A percentile compares a stretch with the other conserved stretches of the same genome.
phyloP scores from a whole-genome alignment of 768 basidiomycete species.

The Tricholoma sp. region DNA sequence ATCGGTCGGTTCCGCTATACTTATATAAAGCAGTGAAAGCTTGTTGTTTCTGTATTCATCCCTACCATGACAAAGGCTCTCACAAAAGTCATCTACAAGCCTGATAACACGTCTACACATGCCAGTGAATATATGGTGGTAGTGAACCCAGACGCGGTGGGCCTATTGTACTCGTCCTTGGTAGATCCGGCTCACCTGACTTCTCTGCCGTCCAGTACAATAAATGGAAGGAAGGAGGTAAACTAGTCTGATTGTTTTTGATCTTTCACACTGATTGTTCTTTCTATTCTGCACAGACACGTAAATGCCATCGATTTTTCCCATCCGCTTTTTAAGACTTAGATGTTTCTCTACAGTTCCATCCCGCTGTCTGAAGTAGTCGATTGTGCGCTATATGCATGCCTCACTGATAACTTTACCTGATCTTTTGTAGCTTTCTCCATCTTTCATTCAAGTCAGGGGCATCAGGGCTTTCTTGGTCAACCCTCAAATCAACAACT shows the following conservation, averaged over 20 bases:
- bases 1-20: constrained; percentile 8
- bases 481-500: constrained; percentile 80
- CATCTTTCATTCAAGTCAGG: constrained; percentile 67
- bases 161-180: constrained; percentile 14
- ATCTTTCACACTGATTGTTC: constrained; percentile 15
- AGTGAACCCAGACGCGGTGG: constrained; percentile 60
- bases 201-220: constrained; percentile 43
- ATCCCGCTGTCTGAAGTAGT: constrained; percentile 73
- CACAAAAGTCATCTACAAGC: constrained; percentile 77
- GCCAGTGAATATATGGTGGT: constrained; percentile 72
- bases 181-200: constrained; percentile 7
- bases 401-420: background rate
- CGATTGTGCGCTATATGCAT: constrained; percentile 53
- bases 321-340: background rate
- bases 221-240: constrained; percentile 80
- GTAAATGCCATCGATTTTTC: constrained; percentile 36
- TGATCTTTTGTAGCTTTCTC: constrained; percentile 49
- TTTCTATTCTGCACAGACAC: constrained; percentile 43
- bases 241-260: constrained; percentile 19
- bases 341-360: constrained; percentile 38
- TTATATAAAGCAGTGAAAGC: constrained; percentile 19
- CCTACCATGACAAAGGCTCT: constrained; percentile 42
- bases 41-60: no score
- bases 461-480: constrained; percentile 71
- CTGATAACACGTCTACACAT: constrained; percentile 63